Evolutionary conservation across 2,329 filamentous ascomycete species (phyloP).

Genomic region (Onygena corvina): DNA sequence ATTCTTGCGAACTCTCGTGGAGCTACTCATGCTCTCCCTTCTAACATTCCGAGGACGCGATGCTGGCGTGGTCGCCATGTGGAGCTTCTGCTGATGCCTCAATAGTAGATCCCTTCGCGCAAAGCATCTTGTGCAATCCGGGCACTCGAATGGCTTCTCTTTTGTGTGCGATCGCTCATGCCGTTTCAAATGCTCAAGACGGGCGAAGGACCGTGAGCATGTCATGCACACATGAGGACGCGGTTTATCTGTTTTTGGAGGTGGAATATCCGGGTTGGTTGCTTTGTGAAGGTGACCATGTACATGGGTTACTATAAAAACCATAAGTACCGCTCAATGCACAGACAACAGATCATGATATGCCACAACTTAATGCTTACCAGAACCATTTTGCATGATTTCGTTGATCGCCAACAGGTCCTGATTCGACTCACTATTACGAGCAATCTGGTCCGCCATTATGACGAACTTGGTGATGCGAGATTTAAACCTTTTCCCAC

Average conservation of each 20-base stretch:
- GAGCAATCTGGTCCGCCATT: constrained; percentile 29
- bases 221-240: constrained; percentile 87
- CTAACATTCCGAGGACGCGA: constrained; percentile 70
- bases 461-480: constrained; percentile 9
- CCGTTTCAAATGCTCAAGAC: constrained; percentile 89
- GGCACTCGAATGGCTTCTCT: constrained; percentile 96
- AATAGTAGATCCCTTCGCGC: constrained; percentile 82
- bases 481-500: not conserved
- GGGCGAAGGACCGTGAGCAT: constrained; percentile 82
- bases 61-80: constrained; percentile 81
- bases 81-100: constrained; percentile 95
- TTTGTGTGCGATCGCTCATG: constrained; percentile 98
- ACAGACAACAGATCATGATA: constrained; percentile 4
- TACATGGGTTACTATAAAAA: constrained; percentile 13
- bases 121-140: constrained; percentile 88
- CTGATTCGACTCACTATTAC: constrained; percentile 26
- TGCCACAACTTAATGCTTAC: constrained; percentile 23
- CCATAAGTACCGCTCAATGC: constrained; percentile 10
- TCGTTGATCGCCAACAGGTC: constrained; percentile 34
- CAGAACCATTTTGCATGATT: constrained; percentile 27
- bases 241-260: constrained; percentile 90
- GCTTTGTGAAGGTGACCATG: constrained; percentile 7
- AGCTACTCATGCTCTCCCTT: constrained; percentile 71
- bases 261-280: constrained; percentile 13
- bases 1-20: constrained; percentile 69